A percentile compares a stretch with the other conserved stretches of the same genome.
Conservation (phyloP, 2,329 filamentous ascomycete species). For the Lachnellula cervina region DNA sequence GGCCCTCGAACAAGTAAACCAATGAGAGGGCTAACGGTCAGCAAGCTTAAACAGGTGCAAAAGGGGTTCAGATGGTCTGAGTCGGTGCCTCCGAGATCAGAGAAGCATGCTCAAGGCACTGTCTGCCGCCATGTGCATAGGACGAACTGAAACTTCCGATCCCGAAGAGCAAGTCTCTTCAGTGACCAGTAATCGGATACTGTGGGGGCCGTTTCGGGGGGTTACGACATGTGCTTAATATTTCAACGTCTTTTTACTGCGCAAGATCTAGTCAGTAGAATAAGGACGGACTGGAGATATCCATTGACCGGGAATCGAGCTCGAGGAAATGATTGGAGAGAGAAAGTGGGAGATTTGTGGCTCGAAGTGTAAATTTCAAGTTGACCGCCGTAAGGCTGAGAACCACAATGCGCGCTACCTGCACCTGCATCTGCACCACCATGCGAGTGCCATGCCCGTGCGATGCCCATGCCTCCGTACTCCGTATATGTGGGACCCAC, state of each 20-base stretch:
- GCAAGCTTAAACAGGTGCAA: background rate
- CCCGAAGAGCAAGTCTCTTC: background rate
- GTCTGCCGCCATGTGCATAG: background rate
- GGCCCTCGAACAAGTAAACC: background rate
- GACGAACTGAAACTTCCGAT: background rate
- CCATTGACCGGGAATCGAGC: background rate
- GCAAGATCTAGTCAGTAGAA: background rate
- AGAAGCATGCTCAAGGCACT: background rate
- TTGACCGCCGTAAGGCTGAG: constrained; percentile 2
- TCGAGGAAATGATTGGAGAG: background rate
- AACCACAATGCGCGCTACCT: background rate
- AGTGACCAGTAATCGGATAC: background rate
- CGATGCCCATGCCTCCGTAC: too few relatives aligned
- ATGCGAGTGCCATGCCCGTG: too few relatives aligned
- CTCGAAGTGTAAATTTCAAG: background rate
- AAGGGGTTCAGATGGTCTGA: background rate
- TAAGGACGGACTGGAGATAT: background rate
- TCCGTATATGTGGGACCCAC: too few relatives aligned
- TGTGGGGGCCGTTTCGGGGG: background rate
- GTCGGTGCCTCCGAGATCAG: background rate
- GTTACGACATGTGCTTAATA: background rate
- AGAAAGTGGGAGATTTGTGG: background rate
- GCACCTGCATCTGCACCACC: background rate
- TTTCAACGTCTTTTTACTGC: background rate
- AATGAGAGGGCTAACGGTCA: background rate